phyloP scores from a whole-genome alignment of 129 eudicot genomes.

The Helianthus annuus region HanXRQr2.0-SUNRISE NC_035443.2:179498105-179498604 shows the following conservation, averaged over 20 bases:
- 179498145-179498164: slow-evolving; percentile 2
- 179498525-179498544: too few relatives aligned
- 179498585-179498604: too few relatives aligned
- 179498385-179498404: slow-evolving; percentile 69
- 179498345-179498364: slow-evolving; percentile 72
- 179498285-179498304: slow-evolving; percentile 72
- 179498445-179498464: too few relatives aligned
- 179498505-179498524: too few relatives aligned
- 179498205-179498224: slow-evolving; percentile 55
- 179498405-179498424: slow-evolving; percentile 36
- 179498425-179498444: too few relatives aligned
- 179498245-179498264: slow-evolving; percentile 66
- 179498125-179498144: slow-evolving; percentile 2
- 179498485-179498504: too few relatives aligned
- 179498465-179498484: too few relatives aligned
- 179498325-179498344: slow-evolving; percentile 50
- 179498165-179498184: background rate
- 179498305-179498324: slow-evolving; percentile 51
- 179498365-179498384: slow-evolving; percentile 65
- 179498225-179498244: slow-evolving; percentile 87
- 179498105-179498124: background rate
- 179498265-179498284: slow-evolving; percentile 81
- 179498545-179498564: too few relatives aligned
- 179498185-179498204: slow-evolving; percentile 25
- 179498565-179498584: too few relatives aligned